phyloP scores from a whole-genome alignment of 768 basidiomycete species.

The Stropharia rugosoannulata region DNA sequence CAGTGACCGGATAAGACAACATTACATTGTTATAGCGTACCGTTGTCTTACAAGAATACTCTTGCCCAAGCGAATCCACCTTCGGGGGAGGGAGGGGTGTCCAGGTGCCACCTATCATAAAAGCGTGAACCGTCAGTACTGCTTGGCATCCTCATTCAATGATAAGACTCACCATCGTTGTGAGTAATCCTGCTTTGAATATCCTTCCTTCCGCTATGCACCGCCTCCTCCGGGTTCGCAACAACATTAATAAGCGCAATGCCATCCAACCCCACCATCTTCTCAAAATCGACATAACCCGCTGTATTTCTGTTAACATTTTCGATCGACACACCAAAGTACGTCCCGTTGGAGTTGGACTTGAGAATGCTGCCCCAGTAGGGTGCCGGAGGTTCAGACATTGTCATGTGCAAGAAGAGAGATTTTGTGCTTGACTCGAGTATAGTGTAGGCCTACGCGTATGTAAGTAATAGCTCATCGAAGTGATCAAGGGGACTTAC shows the following conservation, averaged over 20 bases:
- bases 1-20: neutral
- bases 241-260: slow-evolving; percentile 94
- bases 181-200: slow-evolving; percentile 90
- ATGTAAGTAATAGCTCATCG: neutral
- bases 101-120: slow-evolving; percentile 75
- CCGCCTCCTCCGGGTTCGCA: slow-evolving; percentile 74
- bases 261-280: slow-evolving; percentile 93
- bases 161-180: slow-evolving; percentile 77
- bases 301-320: slow-evolving; percentile 86
- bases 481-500: slow-evolving; percentile 42
- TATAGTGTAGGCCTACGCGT: slow-evolving; percentile 79
- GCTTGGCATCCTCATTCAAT: neutral
- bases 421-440: slow-evolving; percentile 92
- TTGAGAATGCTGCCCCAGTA: slow-evolving; percentile 92
- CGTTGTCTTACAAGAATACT: slow-evolving; percentile 68
- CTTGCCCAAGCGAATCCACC: slow-evolving; percentile 69
- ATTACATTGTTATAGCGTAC: slow-evolving; percentile 35
- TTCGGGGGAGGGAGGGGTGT: slow-evolving; percentile 75
- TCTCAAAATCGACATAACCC: slow-evolving; percentile 97
- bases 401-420: slow-evolving; percentile 95
- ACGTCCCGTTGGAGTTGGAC: slow-evolving; percentile 98
- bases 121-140: neutral
- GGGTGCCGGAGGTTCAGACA: slow-evolving; percentile 69
- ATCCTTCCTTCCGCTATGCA: slow-evolving; percentile 66
- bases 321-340: slow-evolving; percentile 84